phyloP scores from a whole-genome alignment of 305 asterid species.

The Ajuga reptans region DNA sequence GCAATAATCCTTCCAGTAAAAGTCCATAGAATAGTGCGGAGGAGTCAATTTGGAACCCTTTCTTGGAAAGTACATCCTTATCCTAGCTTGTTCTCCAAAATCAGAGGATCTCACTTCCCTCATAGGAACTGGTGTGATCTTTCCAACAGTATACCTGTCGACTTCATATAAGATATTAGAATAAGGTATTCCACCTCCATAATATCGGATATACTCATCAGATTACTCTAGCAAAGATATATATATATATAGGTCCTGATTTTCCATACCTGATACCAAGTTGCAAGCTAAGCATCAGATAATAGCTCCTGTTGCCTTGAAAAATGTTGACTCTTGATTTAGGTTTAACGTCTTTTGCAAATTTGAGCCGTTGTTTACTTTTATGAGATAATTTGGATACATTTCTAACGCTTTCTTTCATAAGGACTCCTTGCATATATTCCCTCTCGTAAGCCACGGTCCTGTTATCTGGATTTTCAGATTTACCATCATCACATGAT shows the following conservation, averaged over 20 bases:
- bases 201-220: background rate
- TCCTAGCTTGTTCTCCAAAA: constrained; percentile 81
- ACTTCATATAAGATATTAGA: constrained; percentile 39
- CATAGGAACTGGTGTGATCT: constrained; percentile 90
- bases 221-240: background rate
- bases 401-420: constrained; percentile 57
- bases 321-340: constrained; percentile 47
- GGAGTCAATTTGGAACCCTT: constrained; percentile 89
- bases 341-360: constrained; percentile 48
- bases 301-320: constrained; percentile 65
- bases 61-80: constrained; percentile 80
- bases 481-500: constrained; percentile 41
- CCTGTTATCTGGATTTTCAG: constrained; percentile 35
- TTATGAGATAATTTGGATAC: constrained; percentile 40
- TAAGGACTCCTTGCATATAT: constrained; percentile 92
- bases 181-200: constrained; percentile 24
- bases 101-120: constrained; percentile 86
- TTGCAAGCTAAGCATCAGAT: constrained; percentile 88
- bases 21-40: constrained; percentile 68
- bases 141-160: constrained; percentile 91
- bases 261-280: constrained; percentile 78
- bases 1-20: constrained; percentile 92
- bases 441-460: constrained; percentile 72
- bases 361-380: constrained; percentile 48
- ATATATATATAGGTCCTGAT: constrained; percentile 12